Conservation (phyloP, 1,284 basidiomycete genomes). For the Cryptococcus sp. region DNA sequence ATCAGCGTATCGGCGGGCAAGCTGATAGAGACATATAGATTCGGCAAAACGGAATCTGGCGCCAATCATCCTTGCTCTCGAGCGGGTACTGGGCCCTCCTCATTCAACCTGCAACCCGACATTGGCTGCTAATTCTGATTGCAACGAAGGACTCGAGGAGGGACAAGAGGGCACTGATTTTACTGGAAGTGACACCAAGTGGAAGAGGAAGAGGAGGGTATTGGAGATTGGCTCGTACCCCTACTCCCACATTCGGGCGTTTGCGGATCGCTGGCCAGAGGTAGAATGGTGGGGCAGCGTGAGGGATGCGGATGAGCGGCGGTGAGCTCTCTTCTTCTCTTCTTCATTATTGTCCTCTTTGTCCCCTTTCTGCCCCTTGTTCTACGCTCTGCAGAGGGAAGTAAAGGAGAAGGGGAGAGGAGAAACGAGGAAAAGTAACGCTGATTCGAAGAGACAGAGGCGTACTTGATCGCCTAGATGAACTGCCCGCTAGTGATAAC, state of each 20-base stretch:
- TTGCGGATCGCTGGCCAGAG: constrained; percentile 24
- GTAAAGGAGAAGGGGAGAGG: too few relatives aligned
- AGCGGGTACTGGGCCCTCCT: constrained; percentile 17
- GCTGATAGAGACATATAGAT: constrained; percentile 13
- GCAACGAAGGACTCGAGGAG: too few relatives aligned
- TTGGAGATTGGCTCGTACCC: constrained; percentile 40
- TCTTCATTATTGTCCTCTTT: neutral
- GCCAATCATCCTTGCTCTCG: constrained; percentile 32
- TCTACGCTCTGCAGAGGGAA: too few relatives aligned
- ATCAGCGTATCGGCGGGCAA: neutral
- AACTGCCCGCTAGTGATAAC: too few relatives aligned
- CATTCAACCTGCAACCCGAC: neutral
- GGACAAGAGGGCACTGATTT: too few relatives aligned
- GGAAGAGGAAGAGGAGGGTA: constrained; percentile 1
- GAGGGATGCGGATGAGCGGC: constrained; percentile 26
- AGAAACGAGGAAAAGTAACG: too few relatives aligned
- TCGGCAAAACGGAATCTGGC: constrained; percentile 33
- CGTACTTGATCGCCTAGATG: too few relatives aligned
- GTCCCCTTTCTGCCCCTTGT: too few relatives aligned
- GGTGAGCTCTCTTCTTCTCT: constrained; percentile 18
- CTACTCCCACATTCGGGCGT: constrained; percentile 36
- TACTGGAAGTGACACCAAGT: too few relatives aligned
- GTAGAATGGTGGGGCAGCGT: constrained; percentile 36
- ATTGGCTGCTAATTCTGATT: neutral
- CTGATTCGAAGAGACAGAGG: too few relatives aligned